Base-by-base conservation (phyloP, 129 eudicot species). In the Saussurea involucrata region DNA sequence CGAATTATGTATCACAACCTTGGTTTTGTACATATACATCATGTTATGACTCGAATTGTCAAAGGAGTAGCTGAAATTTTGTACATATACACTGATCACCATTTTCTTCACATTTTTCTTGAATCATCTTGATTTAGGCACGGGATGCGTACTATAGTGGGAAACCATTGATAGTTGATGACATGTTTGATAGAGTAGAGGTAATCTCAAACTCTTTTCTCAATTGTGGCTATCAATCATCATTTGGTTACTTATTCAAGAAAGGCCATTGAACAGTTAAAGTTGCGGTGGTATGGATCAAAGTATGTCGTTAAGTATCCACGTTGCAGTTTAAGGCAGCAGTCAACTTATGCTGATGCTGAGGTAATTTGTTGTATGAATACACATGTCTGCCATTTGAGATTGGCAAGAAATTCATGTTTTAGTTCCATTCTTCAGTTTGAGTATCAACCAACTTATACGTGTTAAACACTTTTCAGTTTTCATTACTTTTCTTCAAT, bases 91-190 rank as follows among this genome's bases (percentile, higher is more conserved):
- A n/a, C 49, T 40, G 49, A 40, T 40, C 49, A 40, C 58, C 29
- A 9, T 53, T 61, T 66, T 72, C 20, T 66, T 84, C 8, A 76
- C 24, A 1, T 42, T 69, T 70, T 66, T 57, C 57, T 79, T 76
- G 57, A 66, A 72, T 71, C 24, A 29, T 80, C 18, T 69, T 72
- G 66, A 32, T 33, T 21, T 66, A 93, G 98, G 98, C 98, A 63
- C 85, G 93, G 86, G 98, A 94, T 74, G 92, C 98, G 6, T 94
- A 94, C 85, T 94, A 94, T 72, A 89, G 89, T 81, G 98, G 98
- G 57, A 84, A 79, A 18, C 98, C 98, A 1, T 83, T 94, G 83
- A 94, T 94, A 71, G 76, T 94, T 61, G 98, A 94, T 69, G 98
- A 94, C 83, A 94, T 94, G 98, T 94, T 94, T 71, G 98, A 94